Base-by-base conservation (phyloP, 1,284 basidiomycete species). In the Sutorius eximius region DNA sequence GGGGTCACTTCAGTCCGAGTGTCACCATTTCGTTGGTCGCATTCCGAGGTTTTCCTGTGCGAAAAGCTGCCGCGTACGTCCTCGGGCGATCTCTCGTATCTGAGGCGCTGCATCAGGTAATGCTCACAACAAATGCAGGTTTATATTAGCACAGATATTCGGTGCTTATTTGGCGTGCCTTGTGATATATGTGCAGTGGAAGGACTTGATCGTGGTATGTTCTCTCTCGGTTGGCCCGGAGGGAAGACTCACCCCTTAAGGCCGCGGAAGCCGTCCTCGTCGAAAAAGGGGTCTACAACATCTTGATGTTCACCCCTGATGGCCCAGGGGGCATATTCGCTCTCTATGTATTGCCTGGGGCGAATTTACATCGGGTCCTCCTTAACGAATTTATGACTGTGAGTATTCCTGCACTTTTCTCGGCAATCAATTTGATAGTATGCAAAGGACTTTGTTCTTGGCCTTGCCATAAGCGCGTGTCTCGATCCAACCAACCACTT, bases 371-470 rank as follows among this genome's bases (percentile, higher is more conserved):
- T n/a, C 74, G 77, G 16, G 77, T 76, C 36, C 82, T 87, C 64
- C 68, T 87, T 54, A 89, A 86, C 65, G 87, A 89, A 58, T 85
- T 87, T 59, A 72, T 85, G 42, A 78, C 75, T 43, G 85, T 87
- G 63, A 61, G 80, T 57, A 32, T 22, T 42, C n/a, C 42, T 11
- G 3, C n/a, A 32, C 36, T 48, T 34, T 48, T 37, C n/a, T 38
- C 3, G 5, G 18, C 29, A 49, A 16, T 45, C 34, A 18, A 27
- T 36, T 41, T 61, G 50, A 59, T 58, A 49, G 20, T 22, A 49
- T 27, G n/a, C 12, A n/a, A 56, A 86, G 87, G 87, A 89, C 65
- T 77, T 86, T 62, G 73, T 91, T 59, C 69, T 93, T 38, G 85
- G 74, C 3, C 67, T 84, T 11, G 71, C 76, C 37, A 83, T 87